Base-by-base conservation (phyloP, 2,329 filamentous ascomycete species). In the Calonectria hawksworthii region DNA sequence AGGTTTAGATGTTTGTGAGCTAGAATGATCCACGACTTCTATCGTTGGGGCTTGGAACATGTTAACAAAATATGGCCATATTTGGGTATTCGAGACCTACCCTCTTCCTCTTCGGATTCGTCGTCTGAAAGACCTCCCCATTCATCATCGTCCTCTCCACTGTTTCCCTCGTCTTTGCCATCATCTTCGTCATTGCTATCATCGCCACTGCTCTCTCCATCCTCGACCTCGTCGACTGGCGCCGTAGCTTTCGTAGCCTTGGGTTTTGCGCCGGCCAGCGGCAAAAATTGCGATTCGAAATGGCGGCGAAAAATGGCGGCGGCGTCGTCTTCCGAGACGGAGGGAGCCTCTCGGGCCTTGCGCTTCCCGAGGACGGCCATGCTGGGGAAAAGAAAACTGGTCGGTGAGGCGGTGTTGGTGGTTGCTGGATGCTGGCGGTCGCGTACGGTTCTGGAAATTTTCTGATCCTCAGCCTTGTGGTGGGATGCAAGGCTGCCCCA, bases 261-360 rank as follows among this genome's bases (percentile, higher is more conserved):
- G 78, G 75, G 52, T 76, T 77, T 76, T 54, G 77, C 54, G 61
- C 75, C 74, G 51, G 88, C 88, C 50, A 98, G 84, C 11, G 96
- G 95, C 83, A 92, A 91, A 87, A 98, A 99, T 82, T 94, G 93
- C 34, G 95, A 92, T 86, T 98, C 97, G 83, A 99, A 99, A 83
- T 96, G 94, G 79, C 92, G 92, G 73, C 93, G 92, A 81, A 99
- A 95, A 73, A 96, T 90, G 71, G 93, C 95, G 79, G 95, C 92
- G 16, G 94, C 89, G 73, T 93, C 90, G 77, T 91, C 87, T 51
- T 86, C 83, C 1, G 83, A 85, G 30, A 83, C 69, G 2, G 80
- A 73, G 5, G 82, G 79, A 41, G 79, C 80, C 16, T 81, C 72
- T 8, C 63, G 74, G 32, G 84, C 82, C 78, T 90, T 91, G 74